Evolutionary conservation across 2,329 filamentous ascomycete genomes (phyloP).

Genomic region (Calonectria leucothoes): DNA sequence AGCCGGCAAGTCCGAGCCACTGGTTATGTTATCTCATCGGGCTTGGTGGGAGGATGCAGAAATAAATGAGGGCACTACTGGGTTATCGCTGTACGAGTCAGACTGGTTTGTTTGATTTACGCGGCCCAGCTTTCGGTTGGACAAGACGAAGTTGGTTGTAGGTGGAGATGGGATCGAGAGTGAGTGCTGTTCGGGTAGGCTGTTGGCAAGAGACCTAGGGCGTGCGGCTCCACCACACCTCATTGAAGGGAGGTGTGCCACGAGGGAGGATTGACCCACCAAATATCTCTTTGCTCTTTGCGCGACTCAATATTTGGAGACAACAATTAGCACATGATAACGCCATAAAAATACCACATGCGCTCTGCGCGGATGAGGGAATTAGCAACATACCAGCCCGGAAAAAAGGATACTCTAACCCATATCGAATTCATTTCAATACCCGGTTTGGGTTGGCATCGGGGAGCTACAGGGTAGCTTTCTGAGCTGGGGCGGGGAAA

Average conservation of each 20-base stretch:
- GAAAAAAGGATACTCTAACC: not conserved
- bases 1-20: not conserved
- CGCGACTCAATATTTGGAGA: not conserved
- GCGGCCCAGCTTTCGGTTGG: not conserved
- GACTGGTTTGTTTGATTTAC: not conserved
- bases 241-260: not conserved
- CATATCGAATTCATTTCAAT: not conserved
- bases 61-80: not conserved
- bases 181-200: not conserved
- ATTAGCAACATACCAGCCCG: not conserved
- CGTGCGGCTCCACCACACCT: not conserved
- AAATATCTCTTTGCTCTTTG: not conserved
- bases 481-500: no score
- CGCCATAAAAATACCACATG: not conserved
- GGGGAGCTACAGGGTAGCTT: not conserved
- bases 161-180: not conserved
- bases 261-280: not conserved
- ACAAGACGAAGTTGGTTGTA: not conserved
- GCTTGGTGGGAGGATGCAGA: not conserved
- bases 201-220: not conserved
- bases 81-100: not conserved
- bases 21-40: not conserved
- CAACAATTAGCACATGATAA: not conserved
- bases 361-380: not conserved
- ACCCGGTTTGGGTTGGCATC: no score